phyloP scores from a whole-genome alignment of 192 early-diverging fungal genomes.

The Entomortierella lignicola region DNA sequence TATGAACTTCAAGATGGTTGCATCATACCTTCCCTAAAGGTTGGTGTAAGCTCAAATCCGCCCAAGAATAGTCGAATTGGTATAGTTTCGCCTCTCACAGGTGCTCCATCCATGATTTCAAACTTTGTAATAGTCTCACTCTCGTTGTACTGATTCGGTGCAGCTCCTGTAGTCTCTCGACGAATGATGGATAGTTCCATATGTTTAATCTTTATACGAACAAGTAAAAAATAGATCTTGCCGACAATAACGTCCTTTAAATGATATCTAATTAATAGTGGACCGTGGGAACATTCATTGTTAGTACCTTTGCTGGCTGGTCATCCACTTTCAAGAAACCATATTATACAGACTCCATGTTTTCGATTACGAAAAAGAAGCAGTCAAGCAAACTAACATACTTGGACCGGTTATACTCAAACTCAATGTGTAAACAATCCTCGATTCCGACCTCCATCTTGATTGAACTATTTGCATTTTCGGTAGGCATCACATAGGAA shows the following conservation, averaged over 20 bases:
- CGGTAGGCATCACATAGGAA: conserved; percentile 93
- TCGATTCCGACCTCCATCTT: conserved; percentile 99
- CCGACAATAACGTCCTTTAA: conserved; percentile 99
- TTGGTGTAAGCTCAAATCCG: conserved; percentile 98
- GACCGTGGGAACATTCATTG: background rate
- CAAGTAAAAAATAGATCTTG: conserved; percentile 98
- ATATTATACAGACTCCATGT: no score
- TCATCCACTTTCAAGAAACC: no score
- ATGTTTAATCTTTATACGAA: conserved; percentile 99
- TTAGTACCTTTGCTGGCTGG: background rate
- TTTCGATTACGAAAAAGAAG: no score
- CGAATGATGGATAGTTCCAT: conserved; percentile 99
- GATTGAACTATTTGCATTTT: conserved; percentile 89
- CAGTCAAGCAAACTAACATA: conserved; percentile 58
- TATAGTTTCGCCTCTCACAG: conserved; percentile 94
- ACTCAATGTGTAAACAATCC: conserved; percentile 99
- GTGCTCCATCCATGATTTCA: conserved; percentile 99
- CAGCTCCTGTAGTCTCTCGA: conserved; percentile 95
- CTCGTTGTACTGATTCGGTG: conserved; percentile 98
- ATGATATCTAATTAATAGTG: conserved; percentile 78
- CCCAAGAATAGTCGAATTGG: conserved; percentile 97
- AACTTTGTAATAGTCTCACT: conserved; percentile 99
- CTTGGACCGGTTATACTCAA: conserved; percentile 99
- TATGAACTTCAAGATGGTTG: no score
- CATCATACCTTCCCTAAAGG: conserved; percentile 80